Evolutionary conservation across 1,139 yeast species (phyloP).

Genomic region (Suhomyces bokatorum): DNA sequence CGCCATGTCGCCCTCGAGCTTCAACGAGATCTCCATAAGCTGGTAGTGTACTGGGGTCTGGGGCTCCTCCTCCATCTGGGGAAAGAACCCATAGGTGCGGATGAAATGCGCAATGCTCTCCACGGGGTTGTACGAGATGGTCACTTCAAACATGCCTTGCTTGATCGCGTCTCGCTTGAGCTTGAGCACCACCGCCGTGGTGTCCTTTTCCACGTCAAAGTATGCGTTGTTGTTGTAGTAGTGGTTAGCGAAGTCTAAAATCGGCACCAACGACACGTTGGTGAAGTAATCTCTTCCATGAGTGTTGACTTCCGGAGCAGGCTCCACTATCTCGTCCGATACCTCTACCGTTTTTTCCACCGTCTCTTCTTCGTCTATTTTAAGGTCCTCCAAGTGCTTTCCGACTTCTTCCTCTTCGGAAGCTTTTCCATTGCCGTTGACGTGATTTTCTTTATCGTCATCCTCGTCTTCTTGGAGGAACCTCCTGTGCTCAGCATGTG

Average conservation of each 20-base stretch:
- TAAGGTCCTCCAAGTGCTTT: too few species aligned
- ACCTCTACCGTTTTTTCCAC: too few species aligned
- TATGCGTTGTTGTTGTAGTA: constrained; percentile 46
- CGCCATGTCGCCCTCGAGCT: constrained; percentile 4
- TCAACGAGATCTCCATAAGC: constrained; percentile 13
- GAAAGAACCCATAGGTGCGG: constrained; percentile 61
- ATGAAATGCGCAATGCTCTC: constrained; percentile 51
- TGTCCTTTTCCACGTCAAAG: constrained; percentile 58
- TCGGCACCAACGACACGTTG: constrained; percentile 61
- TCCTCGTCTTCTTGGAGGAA: too few species aligned
- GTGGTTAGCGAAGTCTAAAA: constrained; percentile 70
- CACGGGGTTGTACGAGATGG: constrained; percentile 50
- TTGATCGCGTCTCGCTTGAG: constrained; percentile 20
- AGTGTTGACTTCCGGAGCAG: too few species aligned
- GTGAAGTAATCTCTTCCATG: constrained; percentile 40
- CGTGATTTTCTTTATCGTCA: too few species aligned
- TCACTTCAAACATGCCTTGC: constrained; percentile 33
- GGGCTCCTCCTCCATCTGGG: constrained; percentile 18
- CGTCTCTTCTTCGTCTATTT: constrained; percentile 4
- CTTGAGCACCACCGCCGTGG: constrained; percentile 47
- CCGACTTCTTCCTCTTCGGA: too few species aligned
- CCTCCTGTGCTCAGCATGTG: constrained; percentile 27
- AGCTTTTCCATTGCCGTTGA: too few species aligned
- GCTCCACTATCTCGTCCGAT: constrained; percentile 6
- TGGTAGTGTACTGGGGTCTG: constrained; percentile 9